These are phyloP conservation scores for Dactylellina cionopaga DNA, from an alignment of 2,329 filamentous ascomycete genomes.

Conservation along the genomic window DNA sequence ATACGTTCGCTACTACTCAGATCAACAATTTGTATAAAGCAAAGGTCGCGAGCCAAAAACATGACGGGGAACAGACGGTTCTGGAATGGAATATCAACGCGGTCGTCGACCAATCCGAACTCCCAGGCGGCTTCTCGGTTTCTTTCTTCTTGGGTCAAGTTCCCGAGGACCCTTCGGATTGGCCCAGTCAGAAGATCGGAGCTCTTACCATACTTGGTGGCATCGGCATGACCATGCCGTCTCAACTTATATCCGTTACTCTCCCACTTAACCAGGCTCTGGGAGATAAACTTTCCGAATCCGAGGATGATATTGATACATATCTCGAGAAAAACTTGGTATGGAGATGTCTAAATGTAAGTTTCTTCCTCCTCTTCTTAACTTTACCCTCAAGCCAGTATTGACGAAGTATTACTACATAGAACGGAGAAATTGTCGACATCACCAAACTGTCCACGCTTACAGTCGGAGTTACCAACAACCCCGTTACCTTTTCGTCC, in stretches of 20 bases:
- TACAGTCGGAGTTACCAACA: constrained; percentile 35
- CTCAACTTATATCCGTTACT: constrained; percentile 13
- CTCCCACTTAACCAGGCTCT: constrained; percentile 13
- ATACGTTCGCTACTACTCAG: constrained; percentile 33
- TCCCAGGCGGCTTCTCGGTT: constrained; percentile 41
- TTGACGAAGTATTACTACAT: neutral
- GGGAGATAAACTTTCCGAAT: neutral
- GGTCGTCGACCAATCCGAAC: constrained; percentile 53
- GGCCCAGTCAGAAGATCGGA: constrained; percentile 18
- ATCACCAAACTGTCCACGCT: constrained; percentile 4
- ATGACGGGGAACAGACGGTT: neutral
- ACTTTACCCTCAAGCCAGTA: no score
- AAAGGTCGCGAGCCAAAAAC: neutral
- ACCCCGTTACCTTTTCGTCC: neutral
- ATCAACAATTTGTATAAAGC: constrained; percentile 53
- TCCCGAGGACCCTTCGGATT: neutral
- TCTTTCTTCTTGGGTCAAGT: constrained; percentile 21
- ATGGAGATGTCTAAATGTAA: constrained; percentile 26
- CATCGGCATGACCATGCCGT: constrained; percentile 8
- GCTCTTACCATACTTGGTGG: constrained; percentile 26
- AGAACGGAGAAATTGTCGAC: constrained; percentile 7
- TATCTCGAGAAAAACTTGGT: constrained; percentile 24
- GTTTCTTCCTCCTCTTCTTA: no score
- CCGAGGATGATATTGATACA: constrained; percentile 3
- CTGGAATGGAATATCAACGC: constrained; percentile 54